Evolutionary conservation across 108 stramenopile species (phyloP), one percentile per base, ranked within the genome.

Genomic region (Pelagomonas calceolata): DNA sequence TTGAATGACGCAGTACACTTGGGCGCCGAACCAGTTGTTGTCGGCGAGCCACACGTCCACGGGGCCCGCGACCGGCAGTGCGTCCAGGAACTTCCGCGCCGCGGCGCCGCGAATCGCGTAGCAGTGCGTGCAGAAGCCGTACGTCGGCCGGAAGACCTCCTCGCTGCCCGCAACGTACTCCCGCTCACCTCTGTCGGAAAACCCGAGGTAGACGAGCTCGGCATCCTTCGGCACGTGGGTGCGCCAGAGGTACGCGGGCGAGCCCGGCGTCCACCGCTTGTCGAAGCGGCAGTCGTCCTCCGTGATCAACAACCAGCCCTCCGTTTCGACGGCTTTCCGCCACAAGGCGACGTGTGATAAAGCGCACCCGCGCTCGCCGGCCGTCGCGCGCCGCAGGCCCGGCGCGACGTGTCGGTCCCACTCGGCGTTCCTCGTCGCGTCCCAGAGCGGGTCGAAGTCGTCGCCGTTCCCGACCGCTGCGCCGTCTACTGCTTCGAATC

Each of bases 31-130:
- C 84, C 84, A 84, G 16, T 73, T 32, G 65, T 84, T 81, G 37
- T 84, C 84, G 9, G 84, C 84, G 64, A 84, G 70, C 84, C 84
- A 84, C 12, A 84, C 84, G 66, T 84, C 84, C 31, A 84, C 35
- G 34, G 84, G 84, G 4, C 80, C 84, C 0, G 36, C 65, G 16
- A 81, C 76, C 5, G 84, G 84, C 12, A 84, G 64, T 32, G 77
- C 32, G 10, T 65, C 0, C 31, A 84, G 46, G 33, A 84, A 46
- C 14, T 4, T 36, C 29, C 21, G 0, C 30, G 84, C 84, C 17
- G 76, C 80, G 32, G n/a, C 4, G 37, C 45, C 32, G 9, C 31
- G 72, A 18, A 84, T 21, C n/a, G 80, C 76, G 70, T 84, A 84
- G n/a, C 75, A 77, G 68, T 84, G 84, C 9, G 84, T 84, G 21